Evolutionary conservation across 2,329 filamentous ascomycete genomes (phyloP).

Genomic region (Ophiostoma sp.): DNA sequence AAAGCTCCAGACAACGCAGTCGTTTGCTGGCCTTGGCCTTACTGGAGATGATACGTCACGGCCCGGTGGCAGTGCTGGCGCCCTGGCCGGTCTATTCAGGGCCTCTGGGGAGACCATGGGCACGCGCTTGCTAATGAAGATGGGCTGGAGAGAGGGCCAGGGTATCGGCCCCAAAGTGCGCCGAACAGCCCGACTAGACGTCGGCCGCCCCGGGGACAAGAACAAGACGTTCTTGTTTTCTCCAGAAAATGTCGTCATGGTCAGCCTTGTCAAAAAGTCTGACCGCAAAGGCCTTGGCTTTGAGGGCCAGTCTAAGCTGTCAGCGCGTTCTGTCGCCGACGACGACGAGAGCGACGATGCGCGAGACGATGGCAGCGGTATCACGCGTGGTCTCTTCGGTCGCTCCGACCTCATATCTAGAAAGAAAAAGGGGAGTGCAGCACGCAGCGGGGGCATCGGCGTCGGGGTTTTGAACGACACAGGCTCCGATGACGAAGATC

Average conservation of each 20-base stretch:
- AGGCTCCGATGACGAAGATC: slow-evolving; percentile 91
- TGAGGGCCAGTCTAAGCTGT: slow-evolving; percentile 51
- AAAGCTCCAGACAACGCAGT: slow-evolving; percentile 64
- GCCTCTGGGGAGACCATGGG: slow-evolving; percentile 78
- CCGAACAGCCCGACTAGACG: slow-evolving; percentile 64
- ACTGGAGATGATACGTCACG: slow-evolving; percentile 51
- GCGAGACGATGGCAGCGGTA: slow-evolving; percentile 39
- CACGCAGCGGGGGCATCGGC: slow-evolving; percentile 59
- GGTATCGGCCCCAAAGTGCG: slow-evolving; percentile 84
- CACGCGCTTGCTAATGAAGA: slow-evolving; percentile 73
- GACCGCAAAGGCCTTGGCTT: slow-evolving; percentile 68
- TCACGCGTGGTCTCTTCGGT: background rate
- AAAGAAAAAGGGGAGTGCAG: background rate
- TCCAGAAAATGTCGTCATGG: slow-evolving; percentile 70
- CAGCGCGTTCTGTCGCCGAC: slow-evolving; percentile 28
- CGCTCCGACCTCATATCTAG: slow-evolving; percentile 19
- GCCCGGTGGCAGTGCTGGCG: slow-evolving; percentile 34
- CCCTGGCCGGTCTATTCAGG: slow-evolving; percentile 66
- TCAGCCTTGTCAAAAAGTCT: slow-evolving; percentile 58
- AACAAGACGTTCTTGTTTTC: slow-evolving; percentile 67
- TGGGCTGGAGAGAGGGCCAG: slow-evolving; percentile 95
- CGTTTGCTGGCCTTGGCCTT: slow-evolving; percentile 70
- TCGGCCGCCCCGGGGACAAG: slow-evolving; percentile 35
- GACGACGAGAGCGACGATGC: slow-evolving; percentile 39
- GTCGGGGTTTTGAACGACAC: slow-evolving; percentile 87